Evolutionary conservation across 2,329 filamentous ascomycete genomes (phyloP), one percentile per base, ranked within the genome.

Genomic region (Fusarium heterosporum): DNA sequence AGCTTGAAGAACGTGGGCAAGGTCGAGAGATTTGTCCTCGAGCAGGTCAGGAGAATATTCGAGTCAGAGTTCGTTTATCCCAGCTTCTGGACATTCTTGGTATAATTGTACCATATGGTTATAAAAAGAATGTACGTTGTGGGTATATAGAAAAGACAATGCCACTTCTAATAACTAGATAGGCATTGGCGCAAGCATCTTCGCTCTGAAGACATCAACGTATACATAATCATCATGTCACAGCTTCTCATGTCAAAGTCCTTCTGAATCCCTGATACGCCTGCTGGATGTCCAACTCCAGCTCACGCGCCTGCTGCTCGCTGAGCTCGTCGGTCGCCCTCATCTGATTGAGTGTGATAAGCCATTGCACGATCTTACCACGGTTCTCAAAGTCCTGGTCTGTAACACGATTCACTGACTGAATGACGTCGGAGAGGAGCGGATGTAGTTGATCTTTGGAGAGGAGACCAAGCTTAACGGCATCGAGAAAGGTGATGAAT

Each of bases 61-160:
- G 96, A 99, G 79, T 96, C 98, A 76, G 96, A 99, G 78, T 96
- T 98, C 80, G 94, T 98, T 64, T 98, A 97, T 80, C 96, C 96
- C 42, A 97, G 94, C 78, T 98, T 96, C 79, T 98, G 95, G 94
- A 98, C 95, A 1, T 97, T 98, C 78, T 81, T 99, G 72, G 90
- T 98, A 42, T 97, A 79, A 74, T 49, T 48, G 28, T 22, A 16
- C 36, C 29, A 61, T 47, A 22, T 10, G 30, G 40, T 36, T 51
- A 64, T 38, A 36, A 47, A 17, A 49, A 22, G 22, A 22, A 46
- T 48, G 41, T 55, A 57, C 28, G 41, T 46, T 48, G 43, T 59
- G 68, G 70, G 66, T 72, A 73, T 72, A 71, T 70, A 53, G 60
- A 58, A 61, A 36, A 47, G 48, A 17, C 22, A 53, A 57, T 46